Conservation (phyloP, 1,284 basidiomycete genomes). For the Boletus mariae region DNA sequence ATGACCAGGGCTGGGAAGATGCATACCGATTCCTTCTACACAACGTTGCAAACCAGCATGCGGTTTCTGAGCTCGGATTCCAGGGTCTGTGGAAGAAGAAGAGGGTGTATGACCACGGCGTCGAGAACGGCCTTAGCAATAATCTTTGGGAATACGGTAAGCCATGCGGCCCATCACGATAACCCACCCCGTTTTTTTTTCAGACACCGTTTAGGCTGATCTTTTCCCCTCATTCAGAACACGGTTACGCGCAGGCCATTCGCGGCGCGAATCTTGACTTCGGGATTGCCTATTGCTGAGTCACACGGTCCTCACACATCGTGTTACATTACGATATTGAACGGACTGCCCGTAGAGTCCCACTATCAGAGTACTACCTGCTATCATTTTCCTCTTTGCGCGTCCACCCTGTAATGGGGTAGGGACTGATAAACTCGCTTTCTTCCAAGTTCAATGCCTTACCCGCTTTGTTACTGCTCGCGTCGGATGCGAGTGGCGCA, state of each 20-base stretch:
- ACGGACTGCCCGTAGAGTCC: background rate
- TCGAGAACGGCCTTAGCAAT: conserved; percentile 38
- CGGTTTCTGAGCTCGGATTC: conserved; percentile 59
- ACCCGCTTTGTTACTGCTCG: too few species aligned
- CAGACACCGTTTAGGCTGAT: background rate
- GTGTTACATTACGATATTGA: background rate
- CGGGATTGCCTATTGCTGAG: conserved; percentile 23
- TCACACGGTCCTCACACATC: background rate
- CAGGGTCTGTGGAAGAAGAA: conserved; percentile 54
- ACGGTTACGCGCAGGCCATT: conserved; percentile 53
- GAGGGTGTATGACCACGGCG: conserved; percentile 45
- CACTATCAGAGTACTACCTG: too few species aligned
- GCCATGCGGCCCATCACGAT: conserved; percentile 9
- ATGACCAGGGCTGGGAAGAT: conserved; percentile 69
- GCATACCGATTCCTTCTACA: conserved; percentile 48
- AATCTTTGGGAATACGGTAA: conserved; percentile 61
- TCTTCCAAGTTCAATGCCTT: too few species aligned
- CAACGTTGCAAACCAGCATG: conserved; percentile 10
- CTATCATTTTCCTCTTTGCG: background rate
- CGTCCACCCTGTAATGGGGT: too few species aligned
- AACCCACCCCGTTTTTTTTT: background rate
- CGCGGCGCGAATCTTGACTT: conserved; percentile 36
- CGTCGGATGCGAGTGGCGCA: too few species aligned
- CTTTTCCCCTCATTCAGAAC: conserved; percentile 32
- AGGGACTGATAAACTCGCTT: too few species aligned